Base-by-base conservation (phyloP, 192 early-diverging fungal species). In the Rhizophagus sp. region DNA sequence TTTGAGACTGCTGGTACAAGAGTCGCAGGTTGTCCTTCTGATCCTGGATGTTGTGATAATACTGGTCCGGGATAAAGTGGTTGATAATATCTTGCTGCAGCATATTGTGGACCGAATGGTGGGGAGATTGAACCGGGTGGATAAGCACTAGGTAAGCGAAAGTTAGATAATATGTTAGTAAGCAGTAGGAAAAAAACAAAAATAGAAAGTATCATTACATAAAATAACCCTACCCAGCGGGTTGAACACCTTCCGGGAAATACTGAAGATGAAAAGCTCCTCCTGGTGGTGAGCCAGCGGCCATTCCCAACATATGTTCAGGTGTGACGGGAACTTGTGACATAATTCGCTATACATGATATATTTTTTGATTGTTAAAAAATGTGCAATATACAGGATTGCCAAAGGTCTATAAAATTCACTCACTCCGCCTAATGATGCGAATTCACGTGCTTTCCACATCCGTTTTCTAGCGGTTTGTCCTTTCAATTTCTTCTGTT, bases 401-500 rank as follows among this genome's bases (percentile, higher is more conserved):
- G 9, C 0, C 17, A 62, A 64, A 39, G 15, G 15, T 34, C 19
- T 5, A 19, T 22, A 79, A 34, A 30, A 24, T 30, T n/a, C 17
- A 79, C 67, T 79, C 47, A 79, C 78, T 9, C 78, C 73, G 6
- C 79, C 73, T 82, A 87, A 84, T 30, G 82, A 62, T 75, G 81
- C 82, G 62, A 85, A 87, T 49, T 86, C 85, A 12, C 84, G 75
- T 27, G 84, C 62, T 75, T 82, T 75, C 73, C 85, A 70, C 61
- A 87, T 80, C 27, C 86, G 81, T 63, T 82, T 85, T 24, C 84
- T 85, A 68, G 85, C 82, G 22, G 86, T 85, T 62, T 89, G 92
- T 27, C 87, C 89, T 81, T 95, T 95, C 33, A 95, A 81, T 57
- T 89, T 87, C 83, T 96, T 96, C 74, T 96, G 94, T 24, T 91